Conservation (phyloP, 176 grass and related monocot species). For the Puccinellia tenuiflora region DNA sequence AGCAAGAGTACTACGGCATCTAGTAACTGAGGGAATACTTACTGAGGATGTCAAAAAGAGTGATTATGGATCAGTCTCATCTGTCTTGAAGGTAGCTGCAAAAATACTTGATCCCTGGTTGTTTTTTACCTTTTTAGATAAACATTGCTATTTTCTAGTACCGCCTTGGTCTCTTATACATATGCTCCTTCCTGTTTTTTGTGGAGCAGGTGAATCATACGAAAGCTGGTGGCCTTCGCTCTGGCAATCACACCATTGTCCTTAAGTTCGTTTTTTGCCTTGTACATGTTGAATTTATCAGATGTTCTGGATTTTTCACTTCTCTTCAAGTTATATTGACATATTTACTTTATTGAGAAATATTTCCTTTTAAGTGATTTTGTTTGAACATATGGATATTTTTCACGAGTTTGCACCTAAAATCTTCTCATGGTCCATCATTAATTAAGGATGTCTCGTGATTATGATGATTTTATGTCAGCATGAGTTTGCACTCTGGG, state of each 20-base stretch:
- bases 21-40: slow-evolving; percentile 83
- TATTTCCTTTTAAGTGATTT: background rate
- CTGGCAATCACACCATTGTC: slow-evolving; percentile 47
- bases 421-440: background rate
- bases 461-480: background rate
- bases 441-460: background rate
- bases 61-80: slow-evolving; percentile 85
- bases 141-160: background rate
- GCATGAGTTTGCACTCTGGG: background rate
- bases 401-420: background rate
- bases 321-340: background rate
- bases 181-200: background rate
- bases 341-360: background rate
- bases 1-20: slow-evolving; percentile 59
- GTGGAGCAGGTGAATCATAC: slow-evolving; percentile 58
- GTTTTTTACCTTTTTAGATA: slow-evolving; percentile 2
- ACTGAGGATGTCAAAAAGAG: slow-evolving; percentile 73
- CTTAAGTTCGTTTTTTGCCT: slow-evolving; percentile 54
- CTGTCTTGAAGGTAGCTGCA: slow-evolving; percentile 62
- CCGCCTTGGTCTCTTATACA: slow-evolving; percentile 8
- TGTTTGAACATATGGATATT: background rate
- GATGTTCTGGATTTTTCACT: background rate
- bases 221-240: slow-evolving; percentile 39
- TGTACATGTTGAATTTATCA: slow-evolving; percentile 7
- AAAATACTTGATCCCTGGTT: background rate